Base-by-base conservation (phyloP, 345 rosid genomes). In the Anacardium occidentale region DNA sequence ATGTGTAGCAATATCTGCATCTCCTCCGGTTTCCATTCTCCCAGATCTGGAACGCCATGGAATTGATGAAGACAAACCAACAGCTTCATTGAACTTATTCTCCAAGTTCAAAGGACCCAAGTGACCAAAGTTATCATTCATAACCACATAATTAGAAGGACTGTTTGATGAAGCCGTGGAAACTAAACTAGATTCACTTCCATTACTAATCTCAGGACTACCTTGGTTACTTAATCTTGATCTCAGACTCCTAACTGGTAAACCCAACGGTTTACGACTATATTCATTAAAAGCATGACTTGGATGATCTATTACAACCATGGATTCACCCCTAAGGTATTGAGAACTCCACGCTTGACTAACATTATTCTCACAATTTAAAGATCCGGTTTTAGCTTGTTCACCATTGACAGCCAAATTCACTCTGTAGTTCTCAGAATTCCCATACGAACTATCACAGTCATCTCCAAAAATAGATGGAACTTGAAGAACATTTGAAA, bases 241-340 rank as follows among this genome's bases (percentile, higher is more conserved):
- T 68, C 81, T 86, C 47, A 93, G 83, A 77, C 92, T 93, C 84
- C 93, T 83, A 80, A 91, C 79, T 0, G 98, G 98, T 78, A 94
- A 90, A 7, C 94, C 96, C 81, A 89, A 69, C 14, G 97, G 83
- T 70, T 80, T 84, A 14, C 59, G 76, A 51, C 68, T 76, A 37
- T 69, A 74, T 1, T 66, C 87, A 74, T 76, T 84, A 48, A 85
- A 61, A 25, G 67, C 82, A 79, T 74, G 78, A 68, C 74, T 84
- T 4, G 89, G 82, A 71, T 83, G 66, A 86, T 93, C 84, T 51
- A 86, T 81, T 1, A 86, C 83, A 78, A 86, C 79, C 77, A 75
- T 75, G 68, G 96, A 85, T 68, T 85, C 89, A 34, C 83, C 78
- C 22, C 62, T 89, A 51, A 76, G 75, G 83, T 81, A 86, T 80